A percentile compares a stretch with the other conserved stretches of the same genome.
phyloP scores from a whole-genome alignment of 2,329 filamentous ascomycete species.

The Fusarium decemcellulare region DNA sequence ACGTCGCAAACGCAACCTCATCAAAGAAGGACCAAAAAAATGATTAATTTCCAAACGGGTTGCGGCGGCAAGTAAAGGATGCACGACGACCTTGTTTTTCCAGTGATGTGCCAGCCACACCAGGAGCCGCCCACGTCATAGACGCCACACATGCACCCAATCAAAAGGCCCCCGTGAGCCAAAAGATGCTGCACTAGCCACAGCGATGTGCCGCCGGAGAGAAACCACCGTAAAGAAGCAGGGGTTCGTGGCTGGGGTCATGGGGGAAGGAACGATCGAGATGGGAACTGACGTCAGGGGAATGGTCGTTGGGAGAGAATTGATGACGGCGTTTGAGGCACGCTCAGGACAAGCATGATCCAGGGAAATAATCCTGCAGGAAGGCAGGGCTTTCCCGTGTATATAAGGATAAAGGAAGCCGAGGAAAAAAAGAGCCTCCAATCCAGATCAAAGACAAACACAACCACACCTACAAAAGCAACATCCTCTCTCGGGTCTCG shows the following conservation, averaged over 20 bases:
- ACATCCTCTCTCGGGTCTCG: not conserved
- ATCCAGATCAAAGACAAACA: conserved; percentile 21
- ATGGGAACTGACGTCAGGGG: conserved; percentile 39
- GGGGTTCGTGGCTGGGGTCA: conserved; percentile 35
- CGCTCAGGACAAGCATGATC: conserved; percentile 13
- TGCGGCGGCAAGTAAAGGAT: conserved; percentile 30
- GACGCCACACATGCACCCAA: conserved; percentile 7
- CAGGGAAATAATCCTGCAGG: conserved; percentile 18
- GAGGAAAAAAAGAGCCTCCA: not conserved
- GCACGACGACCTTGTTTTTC: conserved; percentile 33
- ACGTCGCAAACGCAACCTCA: conserved; percentile 38
- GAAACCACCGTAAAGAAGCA: not conserved
- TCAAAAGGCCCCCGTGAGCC: not conserved
- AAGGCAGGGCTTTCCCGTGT: conserved; percentile 1
- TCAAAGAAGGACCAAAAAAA: not conserved
- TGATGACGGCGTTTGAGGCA: conserved; percentile 18
- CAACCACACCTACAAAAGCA: conserved; percentile 16
- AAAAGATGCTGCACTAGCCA: conserved; percentile 18
- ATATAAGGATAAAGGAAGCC: conserved; percentile 28
- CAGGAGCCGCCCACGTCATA: conserved; percentile 25
- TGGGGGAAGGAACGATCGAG: conserved; percentile 23
- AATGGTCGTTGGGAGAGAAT: not conserved
- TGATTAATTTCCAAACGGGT: conserved; percentile 1
- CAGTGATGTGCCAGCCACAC: conserved; percentile 27
- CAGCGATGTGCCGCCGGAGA: conserved; percentile 6